Conservation (phyloP, 2,329 filamentous ascomycete genomes). For the Hypoxylon sp. region DNA sequence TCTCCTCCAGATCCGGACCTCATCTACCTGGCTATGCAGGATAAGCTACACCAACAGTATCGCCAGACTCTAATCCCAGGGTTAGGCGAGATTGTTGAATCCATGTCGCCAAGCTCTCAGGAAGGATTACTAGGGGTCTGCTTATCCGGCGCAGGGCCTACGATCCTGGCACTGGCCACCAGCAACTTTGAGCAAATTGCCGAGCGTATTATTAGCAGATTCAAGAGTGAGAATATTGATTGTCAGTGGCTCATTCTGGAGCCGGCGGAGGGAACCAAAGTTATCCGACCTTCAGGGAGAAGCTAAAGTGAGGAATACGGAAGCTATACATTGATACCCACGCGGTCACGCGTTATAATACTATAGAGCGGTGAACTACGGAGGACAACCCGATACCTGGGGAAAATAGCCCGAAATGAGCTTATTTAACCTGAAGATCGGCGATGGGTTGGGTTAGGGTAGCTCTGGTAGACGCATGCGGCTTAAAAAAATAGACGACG, state of each 20-base stretch:
- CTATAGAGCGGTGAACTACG: constrained; percentile 9
- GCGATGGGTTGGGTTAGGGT: constrained; percentile 2
- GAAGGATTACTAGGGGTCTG: constrained; percentile 94
- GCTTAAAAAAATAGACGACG: constrained; percentile 34
- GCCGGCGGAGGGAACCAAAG: constrained; percentile 79
- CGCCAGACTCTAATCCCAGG: constrained; percentile 92
- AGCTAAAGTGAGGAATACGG: constrained; percentile 11
- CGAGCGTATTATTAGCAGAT: constrained; percentile 79
- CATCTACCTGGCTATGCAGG: constrained; percentile 98
- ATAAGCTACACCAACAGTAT: constrained; percentile 98
- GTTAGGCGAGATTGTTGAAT: constrained; percentile 89
- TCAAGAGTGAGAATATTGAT: constrained; percentile 79
- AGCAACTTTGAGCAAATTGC: constrained; percentile 92
- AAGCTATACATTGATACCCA: constrained; percentile 26
- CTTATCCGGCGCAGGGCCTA: constrained; percentile 93
- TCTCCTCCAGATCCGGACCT: constrained; percentile 92
- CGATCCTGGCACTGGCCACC: constrained; percentile 92
- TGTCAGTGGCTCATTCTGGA: constrained; percentile 92
- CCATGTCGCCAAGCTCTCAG: constrained; percentile 89
- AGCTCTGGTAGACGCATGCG: constrained; percentile 12
- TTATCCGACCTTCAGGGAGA: constrained; percentile 41
- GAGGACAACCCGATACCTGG: constrained; percentile 1
- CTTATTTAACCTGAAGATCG: constrained; percentile 24
- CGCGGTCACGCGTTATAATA: constrained; percentile 6
- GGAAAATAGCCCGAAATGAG: constrained; percentile 18